Conservation (phyloP, 2,329 filamentous ascomycete species). For the Lachnellula arida region DNA sequence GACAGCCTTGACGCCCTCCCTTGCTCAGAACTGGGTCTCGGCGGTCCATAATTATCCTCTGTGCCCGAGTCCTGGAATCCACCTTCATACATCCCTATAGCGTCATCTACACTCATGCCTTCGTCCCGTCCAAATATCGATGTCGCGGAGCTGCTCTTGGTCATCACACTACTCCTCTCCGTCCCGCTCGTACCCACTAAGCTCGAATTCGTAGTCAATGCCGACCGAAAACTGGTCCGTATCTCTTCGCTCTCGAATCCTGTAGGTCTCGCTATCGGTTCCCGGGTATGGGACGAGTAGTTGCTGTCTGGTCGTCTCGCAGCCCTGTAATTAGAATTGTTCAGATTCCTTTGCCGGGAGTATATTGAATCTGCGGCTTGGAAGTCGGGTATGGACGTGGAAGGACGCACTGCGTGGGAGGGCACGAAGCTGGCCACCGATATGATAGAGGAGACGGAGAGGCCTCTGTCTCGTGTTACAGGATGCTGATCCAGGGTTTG, state of each 20-base stretch:
- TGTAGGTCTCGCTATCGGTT: slow-evolving; percentile 22
- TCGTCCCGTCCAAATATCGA: slow-evolving; percentile 52
- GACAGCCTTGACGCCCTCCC: slow-evolving; percentile 17
- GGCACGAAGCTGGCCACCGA: slow-evolving; percentile 16
- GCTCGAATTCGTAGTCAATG: slow-evolving; percentile 55
- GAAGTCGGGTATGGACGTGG: slow-evolving; percentile 32
- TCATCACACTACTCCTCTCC: slow-evolving; percentile 76
- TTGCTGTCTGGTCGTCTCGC: slow-evolving; percentile 25
- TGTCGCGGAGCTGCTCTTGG: slow-evolving; percentile 71
- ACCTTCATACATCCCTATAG: slow-evolving; percentile 66
- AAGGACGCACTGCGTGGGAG: slow-evolving; percentile 23
- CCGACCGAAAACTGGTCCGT: slow-evolving; percentile 56
- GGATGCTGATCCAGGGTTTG: slow-evolving; percentile 11
- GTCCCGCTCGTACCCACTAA: slow-evolving; percentile 59
- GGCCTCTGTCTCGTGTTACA: slow-evolving; percentile 24
- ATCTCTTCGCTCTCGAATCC: slow-evolving; percentile 35
- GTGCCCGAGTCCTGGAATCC: slow-evolving; percentile 52
- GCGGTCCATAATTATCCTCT: slow-evolving; percentile 33
- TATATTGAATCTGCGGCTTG: slow-evolving; percentile 27
- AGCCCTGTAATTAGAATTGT: slow-evolving; percentile 21
- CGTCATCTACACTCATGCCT: slow-evolving; percentile 59
- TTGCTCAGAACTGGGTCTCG: slow-evolving; percentile 22
- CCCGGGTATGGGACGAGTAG: slow-evolving; percentile 23
- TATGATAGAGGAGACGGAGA: slow-evolving; percentile 28
- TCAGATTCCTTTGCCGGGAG: slow-evolving; percentile 27